Percentiles rank a stretch among this genome's conserved stretches.
phyloP scores from a whole-genome alignment of 2,329 filamentous ascomycete genomes.

The Karstenula rhodostoma region DNA sequence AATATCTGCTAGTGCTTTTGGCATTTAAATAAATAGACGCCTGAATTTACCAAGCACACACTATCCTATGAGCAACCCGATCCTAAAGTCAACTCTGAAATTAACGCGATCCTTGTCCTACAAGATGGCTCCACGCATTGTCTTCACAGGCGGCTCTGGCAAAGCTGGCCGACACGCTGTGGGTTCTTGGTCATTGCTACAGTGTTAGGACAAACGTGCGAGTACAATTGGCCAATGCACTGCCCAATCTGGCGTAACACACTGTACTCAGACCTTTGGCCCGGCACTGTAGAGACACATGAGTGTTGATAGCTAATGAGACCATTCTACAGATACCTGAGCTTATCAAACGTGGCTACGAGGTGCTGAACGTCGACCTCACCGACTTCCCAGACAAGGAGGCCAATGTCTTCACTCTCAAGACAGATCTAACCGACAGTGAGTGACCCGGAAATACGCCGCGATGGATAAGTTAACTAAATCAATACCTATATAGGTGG shows the following conservation, averaged over 20 bases:
- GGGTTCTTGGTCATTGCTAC: too few relatives aligned
- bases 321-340: constrained; percentile 52
- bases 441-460: constrained; percentile 54
- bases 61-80: background rate
- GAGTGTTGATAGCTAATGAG: too few relatives aligned
- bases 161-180: constrained; percentile 60
- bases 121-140: constrained; percentile 47
- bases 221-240: too few relatives aligned
- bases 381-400: constrained; percentile 54
- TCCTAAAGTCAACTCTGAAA: background rate
- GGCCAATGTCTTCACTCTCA: constrained; percentile 60
- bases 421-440: constrained; percentile 63
- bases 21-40: background rate
- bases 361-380: constrained; percentile 65
- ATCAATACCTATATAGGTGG: background rate
- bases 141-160: constrained; percentile 59
- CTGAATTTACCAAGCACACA: background rate
- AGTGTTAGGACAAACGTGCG: too few relatives aligned
- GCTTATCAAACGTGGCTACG: constrained; percentile 59
- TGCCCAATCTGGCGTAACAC: too few relatives aligned
- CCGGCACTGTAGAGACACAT: too few relatives aligned
- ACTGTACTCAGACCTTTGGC: too few relatives aligned
- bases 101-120: background rate
- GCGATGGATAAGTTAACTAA: constrained; percentile 44
- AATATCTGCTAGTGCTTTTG: background rate